These are phyloP conservation scores for Cantharellus cinnabarinus DNA, from an alignment of 768 basidiomycete species.

Conservation along the genomic window DNA sequence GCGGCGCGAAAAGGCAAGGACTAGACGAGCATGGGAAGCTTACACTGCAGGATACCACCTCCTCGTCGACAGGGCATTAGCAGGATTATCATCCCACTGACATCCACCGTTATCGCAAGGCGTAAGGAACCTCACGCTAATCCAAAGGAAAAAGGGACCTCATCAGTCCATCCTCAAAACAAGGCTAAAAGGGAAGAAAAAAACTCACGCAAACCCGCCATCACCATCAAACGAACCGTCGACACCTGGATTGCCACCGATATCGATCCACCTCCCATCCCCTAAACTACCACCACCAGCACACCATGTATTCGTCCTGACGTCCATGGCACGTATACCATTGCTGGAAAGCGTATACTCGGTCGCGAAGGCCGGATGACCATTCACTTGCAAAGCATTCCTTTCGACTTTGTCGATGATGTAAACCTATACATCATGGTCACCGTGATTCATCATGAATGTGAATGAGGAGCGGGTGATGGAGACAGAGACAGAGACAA, in stretches of 20 bases:
- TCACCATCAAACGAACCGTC: slow-evolving; percentile 18
- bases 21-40: neutral
- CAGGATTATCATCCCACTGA: slow-evolving; percentile 29
- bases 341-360: slow-evolving; percentile 39
- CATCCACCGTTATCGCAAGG: slow-evolving; percentile 52
- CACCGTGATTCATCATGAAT: no score
- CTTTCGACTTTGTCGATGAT: slow-evolving; percentile 67
- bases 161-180: no score
- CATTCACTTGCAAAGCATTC: slow-evolving; percentile 41
- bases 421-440: slow-evolving; percentile 18
- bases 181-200: neutral
- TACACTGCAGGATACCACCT: slow-evolving; percentile 67
- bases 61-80: slow-evolving; percentile 25
- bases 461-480: slow-evolving; percentile 12
- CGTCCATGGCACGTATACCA: slow-evolving; percentile 48
- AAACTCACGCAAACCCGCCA: slow-evolving; percentile 11
- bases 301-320: slow-evolving; percentile 63
- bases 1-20: neutral
- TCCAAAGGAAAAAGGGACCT: no score
- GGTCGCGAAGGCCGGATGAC: slow-evolving; percentile 56
- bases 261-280: slow-evolving; percentile 61
- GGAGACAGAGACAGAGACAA: no score
- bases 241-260: slow-evolving; percentile 55
- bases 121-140: slow-evolving; percentile 26
- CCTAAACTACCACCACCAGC: slow-evolving; percentile 29